A percentile compares a stretch with the other conserved stretches of the same genome.
Evolutionary conservation across 2,329 filamentous ascomycete genomes (phyloP).

Genomic region (Xylaria sp.): DNA sequence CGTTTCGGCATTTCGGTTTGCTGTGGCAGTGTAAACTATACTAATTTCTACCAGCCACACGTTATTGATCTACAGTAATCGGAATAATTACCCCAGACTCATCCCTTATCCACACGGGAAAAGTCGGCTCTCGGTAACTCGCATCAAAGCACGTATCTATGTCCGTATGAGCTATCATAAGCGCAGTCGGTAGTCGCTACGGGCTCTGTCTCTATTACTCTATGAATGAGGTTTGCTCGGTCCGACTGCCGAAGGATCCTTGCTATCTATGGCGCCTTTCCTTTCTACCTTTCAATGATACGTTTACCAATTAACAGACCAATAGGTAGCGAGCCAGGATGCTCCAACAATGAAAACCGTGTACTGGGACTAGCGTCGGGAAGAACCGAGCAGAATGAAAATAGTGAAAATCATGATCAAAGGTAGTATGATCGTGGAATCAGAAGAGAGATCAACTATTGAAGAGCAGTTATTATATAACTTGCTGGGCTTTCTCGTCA

Average conservation of each 20-base stretch:
- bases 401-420: background rate
- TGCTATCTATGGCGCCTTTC: background rate
- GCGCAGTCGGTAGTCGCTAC: background rate
- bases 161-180: background rate
- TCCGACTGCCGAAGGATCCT: background rate
- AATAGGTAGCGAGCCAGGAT: background rate
- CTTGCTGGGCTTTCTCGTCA: slow-evolving; percentile 35
- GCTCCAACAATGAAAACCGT: background rate
- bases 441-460: background rate
- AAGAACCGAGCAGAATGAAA: background rate
- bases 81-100: background rate
- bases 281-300: background rate
- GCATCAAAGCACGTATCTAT: background rate
- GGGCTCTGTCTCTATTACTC: slow-evolving; percentile 2
- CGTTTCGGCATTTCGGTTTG: slow-evolving; percentile 36
- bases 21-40: slow-evolving; percentile 27
- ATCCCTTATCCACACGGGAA: slow-evolving; percentile 7
- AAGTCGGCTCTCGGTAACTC: slow-evolving; percentile 11
- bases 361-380: background rate
- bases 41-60: slow-evolving; percentile 25
- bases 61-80: slow-evolving; percentile 1
- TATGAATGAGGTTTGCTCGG: background rate
- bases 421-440: background rate
- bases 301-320: background rate
- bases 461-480: background rate